Percentiles rank a stretch among this genome's conserved stretches.
Conservation (phyloP, 495 filamentous ascomycete genomes). For the Gamarada debralockiae region DNA sequence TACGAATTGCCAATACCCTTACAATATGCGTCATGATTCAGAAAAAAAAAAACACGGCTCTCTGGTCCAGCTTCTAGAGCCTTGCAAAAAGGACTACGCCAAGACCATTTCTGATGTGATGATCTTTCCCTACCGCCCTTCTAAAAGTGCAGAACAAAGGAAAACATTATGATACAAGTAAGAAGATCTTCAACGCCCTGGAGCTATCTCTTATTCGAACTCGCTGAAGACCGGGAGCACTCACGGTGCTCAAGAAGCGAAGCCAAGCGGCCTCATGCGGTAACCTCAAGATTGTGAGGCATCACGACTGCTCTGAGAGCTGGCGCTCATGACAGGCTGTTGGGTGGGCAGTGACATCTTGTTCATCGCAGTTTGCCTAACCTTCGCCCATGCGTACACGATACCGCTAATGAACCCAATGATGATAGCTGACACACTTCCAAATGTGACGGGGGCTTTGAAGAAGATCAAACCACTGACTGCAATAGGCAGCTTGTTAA, state of each 20-base stretch:
- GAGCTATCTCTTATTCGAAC: background rate
- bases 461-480: slow-evolving; percentile 92
- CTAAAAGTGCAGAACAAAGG: slow-evolving; percentile 12
- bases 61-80: background rate
- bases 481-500: slow-evolving; percentile 97
- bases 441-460: slow-evolving; percentile 88
- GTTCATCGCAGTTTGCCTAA: slow-evolving; percentile 66
- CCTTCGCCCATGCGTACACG: slow-evolving; percentile 88
- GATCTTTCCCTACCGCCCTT: slow-evolving; percentile 8
- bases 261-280: background rate
- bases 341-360: slow-evolving; percentile 63
- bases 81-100: background rate
- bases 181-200: slow-evolving; percentile 6
- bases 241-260: background rate
- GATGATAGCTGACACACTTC: slow-evolving; percentile 81
- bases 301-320: slow-evolving; percentile 88
- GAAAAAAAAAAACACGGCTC: background rate
- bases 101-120: slow-evolving; percentile 5
- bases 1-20: slow-evolving; percentile 11
- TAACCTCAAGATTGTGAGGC: slow-evolving; percentile 30
- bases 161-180: slow-evolving; percentile 24
- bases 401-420: slow-evolving; percentile 90
- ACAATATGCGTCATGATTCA: slow-evolving; percentile 11
- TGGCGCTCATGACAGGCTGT: slow-evolving; percentile 78
- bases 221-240: background rate